Evolutionary conservation across 2,329 filamentous ascomycete species (phyloP), one percentile per base, ranked within the genome.

Genomic region (Claviceps sp.): DNA sequence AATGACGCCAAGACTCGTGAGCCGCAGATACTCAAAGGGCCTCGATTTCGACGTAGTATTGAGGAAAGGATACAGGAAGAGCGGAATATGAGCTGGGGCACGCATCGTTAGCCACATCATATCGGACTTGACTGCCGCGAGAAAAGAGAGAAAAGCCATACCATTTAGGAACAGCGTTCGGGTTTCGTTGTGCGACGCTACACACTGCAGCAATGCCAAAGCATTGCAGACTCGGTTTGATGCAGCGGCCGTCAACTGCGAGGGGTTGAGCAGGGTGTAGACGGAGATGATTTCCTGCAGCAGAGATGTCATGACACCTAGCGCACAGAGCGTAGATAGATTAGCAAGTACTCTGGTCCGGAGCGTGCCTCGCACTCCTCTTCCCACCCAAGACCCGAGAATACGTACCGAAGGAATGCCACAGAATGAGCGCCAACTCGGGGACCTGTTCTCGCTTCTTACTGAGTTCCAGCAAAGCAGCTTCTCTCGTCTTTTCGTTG

Each of bases 401-500:
- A 51, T 4, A 69, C 81, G 58, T 79, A 95, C 91, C 93, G 64
- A 96, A 97, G 3, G 91, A 97, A 69, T 98, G 93, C 93, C 93
- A 98, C 56, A 98, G 75, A 55, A 98, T 95, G 61, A 98, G 74
- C 47, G 93, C 93, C 54, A 98, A 75, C 72, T 98, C 93, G 0
- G 93, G 91, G 16, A 98, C 93, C 70, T 97, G 93, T 70, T 98
- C 93, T 53, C 93, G 78, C 78, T 98, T 98, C 76, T 98, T 98
- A 72, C 91, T 97, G 49, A 98, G 77, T 69, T 98, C 93, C 63
- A 98, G 77, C 51, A 98, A 76, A 48, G 93, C 93, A 4, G 88
- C 84, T 72, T 97, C 93, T 56, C 93, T 81, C 30, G 89, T 90
- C 61, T 78, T 82, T 58, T 90, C 87, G 66, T 89, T 91, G 64